Evolutionary conservation across 257 asterid species (phyloP).

Genomic region (Paulownia fortunei): DNA sequence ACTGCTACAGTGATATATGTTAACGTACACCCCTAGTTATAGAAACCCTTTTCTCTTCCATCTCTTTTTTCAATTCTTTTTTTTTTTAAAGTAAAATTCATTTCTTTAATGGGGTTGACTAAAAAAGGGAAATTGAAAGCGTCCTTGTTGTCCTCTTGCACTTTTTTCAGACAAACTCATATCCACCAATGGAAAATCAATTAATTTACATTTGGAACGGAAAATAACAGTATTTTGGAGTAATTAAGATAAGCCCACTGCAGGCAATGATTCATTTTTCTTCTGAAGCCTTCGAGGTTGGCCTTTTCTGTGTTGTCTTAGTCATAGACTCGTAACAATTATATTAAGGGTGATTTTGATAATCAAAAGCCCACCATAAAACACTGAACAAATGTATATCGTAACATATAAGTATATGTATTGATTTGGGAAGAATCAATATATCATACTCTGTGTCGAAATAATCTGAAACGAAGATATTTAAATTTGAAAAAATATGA

Average conservation of each 20-base stretch:
- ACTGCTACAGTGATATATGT: conserved; percentile 20
- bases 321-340: too few species aligned
- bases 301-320: conserved; percentile 4
- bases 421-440: too few species aligned
- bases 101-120: neutral
- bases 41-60: neutral
- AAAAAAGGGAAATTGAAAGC: neutral
- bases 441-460: too few species aligned
- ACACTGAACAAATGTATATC: neutral
- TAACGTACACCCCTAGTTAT: conserved; percentile 1
- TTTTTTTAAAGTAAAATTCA: neutral
- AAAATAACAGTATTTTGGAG: neutral
- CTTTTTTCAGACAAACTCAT: neutral
- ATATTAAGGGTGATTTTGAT: neutral
- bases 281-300: neutral
- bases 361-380: neutral
- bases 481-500: too few species aligned
- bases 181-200: neutral
- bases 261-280: neutral
- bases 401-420: too few species aligned
- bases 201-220: neutral
- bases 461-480: too few species aligned
- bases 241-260: neutral
- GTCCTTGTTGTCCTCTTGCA: neutral
- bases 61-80: neutral